Evolutionary conservation across 345 rosid species (phyloP).

Genomic region (Erucastrum elatum): DNA sequence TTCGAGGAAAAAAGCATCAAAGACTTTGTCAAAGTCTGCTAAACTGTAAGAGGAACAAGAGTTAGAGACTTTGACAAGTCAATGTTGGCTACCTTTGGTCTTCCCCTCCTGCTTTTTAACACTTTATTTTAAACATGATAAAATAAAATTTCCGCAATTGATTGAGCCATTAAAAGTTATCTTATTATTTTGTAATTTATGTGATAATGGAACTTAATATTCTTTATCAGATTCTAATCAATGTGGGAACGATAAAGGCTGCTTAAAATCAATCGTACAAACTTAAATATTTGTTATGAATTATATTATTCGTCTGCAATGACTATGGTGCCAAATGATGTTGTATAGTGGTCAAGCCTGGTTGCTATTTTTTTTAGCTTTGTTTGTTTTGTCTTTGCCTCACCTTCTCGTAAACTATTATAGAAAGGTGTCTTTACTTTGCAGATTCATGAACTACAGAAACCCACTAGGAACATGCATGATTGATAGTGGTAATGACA

Average conservation of each 20-base stretch:
- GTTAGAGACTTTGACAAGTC: not conserved
- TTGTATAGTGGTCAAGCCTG: slow-evolving; percentile 15
- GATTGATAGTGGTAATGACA: not conserved
- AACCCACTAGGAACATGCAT: not conserved
- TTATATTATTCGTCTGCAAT: not conserved
- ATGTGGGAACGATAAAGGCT: slow-evolving; percentile 16
- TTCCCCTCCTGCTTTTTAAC: not conserved
- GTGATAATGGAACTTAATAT: not conserved
- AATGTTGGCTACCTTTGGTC: not conserved
- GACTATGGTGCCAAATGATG: slow-evolving; percentile 24
- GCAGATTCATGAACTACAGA: not conserved
- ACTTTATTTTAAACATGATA: not conserved
- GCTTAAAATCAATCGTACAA: slow-evolving; percentile 14
- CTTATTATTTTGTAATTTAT: not conserved
- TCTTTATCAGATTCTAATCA: not conserved
- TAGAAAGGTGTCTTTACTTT: not conserved
- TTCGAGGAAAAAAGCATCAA: not conserved
- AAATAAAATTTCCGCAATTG: not conserved
- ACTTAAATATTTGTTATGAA: not conserved
- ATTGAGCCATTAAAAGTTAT: not conserved
- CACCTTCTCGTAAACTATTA: slow-evolving; percentile 6
- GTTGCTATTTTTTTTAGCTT: slow-evolving; percentile 11
- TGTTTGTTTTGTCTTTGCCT: slow-evolving; percentile 2
- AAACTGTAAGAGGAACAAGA: not conserved
- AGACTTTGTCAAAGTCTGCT: not conserved